Base-by-base conservation (phyloP, 2,329 filamentous ascomycete genomes). In the Lasiodiplodia theobromae region DNA sequence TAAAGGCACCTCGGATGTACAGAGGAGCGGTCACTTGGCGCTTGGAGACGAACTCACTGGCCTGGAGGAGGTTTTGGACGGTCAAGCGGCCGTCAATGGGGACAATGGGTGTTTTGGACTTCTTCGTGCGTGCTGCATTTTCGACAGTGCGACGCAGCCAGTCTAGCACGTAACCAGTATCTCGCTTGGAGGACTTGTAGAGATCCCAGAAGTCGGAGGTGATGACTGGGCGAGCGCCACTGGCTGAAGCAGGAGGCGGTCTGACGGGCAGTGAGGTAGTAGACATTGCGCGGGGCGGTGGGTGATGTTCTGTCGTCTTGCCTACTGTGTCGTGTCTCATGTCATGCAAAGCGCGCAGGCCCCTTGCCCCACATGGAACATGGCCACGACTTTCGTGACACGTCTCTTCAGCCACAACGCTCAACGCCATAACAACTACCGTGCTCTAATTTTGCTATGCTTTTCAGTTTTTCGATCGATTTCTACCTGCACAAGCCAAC, bases 111-210 rank as follows among this genome's bases (percentile, higher is more conserved):
- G 44, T 37, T n/a, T 23, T 52, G 28, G 44, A 3, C 60, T 37
- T 53, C n/a, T 52, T 64, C 31, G 12, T 18, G 60, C 60, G 60
- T 31, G 44, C 28, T 12, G 14, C 60, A 14, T 37, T 37, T 5
- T 64, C 60, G 5, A 52, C 44, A 18, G 60, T 51, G 28, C 51
- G 18, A 11, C 60, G 60, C 31, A 64, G 44, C 60, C 60, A 64
- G 2, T 64, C 60, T 12, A 64, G 60, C 5, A 64, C 28, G 31
- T 38, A 64, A n/a, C 44, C 44, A 4, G 60, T 64, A 47, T 64
- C 60, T 12, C 47, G 44, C 28, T 64, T 64, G 60, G 37, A 64
- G 11, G 60, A 64, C 47, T 64, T 64, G 60, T 64, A 64, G 16
- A 64, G 47, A 31, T 37, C 28, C 60, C 60, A 64, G 25, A 52